A percentile compares a stretch with the other conserved stretches of the same genome.
phyloP scores from a whole-genome alignment of 2,329 filamentous ascomycete species.

The Blumeriella jaapii region DNA sequence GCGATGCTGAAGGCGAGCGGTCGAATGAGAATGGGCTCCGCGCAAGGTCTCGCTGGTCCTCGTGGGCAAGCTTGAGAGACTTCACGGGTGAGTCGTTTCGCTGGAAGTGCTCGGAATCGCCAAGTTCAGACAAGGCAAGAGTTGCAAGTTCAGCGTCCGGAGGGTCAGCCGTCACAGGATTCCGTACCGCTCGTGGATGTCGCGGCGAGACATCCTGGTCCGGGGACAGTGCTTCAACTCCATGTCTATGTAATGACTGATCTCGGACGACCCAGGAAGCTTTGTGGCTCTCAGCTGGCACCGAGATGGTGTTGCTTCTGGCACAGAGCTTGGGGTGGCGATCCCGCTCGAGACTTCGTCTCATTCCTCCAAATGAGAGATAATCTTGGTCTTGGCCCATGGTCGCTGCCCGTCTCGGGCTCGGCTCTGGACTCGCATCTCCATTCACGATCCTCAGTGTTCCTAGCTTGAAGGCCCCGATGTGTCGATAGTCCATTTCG shows the following conservation, averaged over 20 bases:
- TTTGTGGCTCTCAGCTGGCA: too few relatives aligned
- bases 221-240: too few relatives aligned
- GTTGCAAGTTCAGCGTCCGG: conserved; percentile 12
- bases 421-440: conserved; percentile 38
- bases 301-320: conserved; percentile 19
- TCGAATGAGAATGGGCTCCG: conserved; percentile 29
- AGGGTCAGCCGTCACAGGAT: conserved; percentile 11
- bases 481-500: conserved; percentile 46
- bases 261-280: too few relatives aligned
- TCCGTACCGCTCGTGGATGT: background rate
- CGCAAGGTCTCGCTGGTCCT: conserved; percentile 20
- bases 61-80: conserved; percentile 16
- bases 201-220: background rate
- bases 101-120: conserved; percentile 5
- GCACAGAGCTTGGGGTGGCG: conserved; percentile 8
- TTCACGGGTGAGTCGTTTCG: conserved; percentile 16
- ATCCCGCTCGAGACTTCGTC: conserved; percentile 5
- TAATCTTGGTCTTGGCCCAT: conserved; percentile 17
- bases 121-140: conserved; percentile 15
- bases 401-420: conserved; percentile 18
- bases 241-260: too few relatives aligned
- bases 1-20: conserved; percentile 24
- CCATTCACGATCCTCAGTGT: conserved; percentile 53
- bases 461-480: conserved; percentile 51
- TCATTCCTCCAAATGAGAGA: conserved; percentile 6